Evolutionary conservation across 352 stramenopile genomes (phyloP).

Genomic region (Phytophthora hybrid): DNA sequence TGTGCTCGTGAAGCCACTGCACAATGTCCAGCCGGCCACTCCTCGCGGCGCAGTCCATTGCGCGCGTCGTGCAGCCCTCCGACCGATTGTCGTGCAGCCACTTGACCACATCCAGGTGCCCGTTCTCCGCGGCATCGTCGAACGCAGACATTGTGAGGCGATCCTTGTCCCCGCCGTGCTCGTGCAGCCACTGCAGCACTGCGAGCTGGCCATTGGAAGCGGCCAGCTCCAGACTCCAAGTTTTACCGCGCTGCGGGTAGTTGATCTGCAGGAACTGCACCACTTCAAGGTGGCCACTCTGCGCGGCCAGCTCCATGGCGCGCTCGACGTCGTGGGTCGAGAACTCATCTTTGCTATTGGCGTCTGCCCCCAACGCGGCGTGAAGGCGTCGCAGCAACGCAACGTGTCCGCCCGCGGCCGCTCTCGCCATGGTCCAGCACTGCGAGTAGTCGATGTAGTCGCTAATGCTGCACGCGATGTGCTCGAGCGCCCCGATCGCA

Average conservation of each 20-base stretch:
- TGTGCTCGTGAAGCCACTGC: conserved; percentile 24
- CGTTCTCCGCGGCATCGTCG: conserved; percentile 32
- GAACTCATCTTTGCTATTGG: conserved; percentile 7
- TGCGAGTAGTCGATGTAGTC: conserved; percentile 36
- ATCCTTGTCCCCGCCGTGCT: conserved; percentile 22
- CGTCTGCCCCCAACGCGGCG: conserved; percentile 5
- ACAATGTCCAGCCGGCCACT: conserved; percentile 31
- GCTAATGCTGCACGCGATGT: conserved; percentile 31
- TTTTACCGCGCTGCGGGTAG: conserved; percentile 30
- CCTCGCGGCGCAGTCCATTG: conserved; percentile 34
- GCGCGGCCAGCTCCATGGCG: conserved; percentile 26
- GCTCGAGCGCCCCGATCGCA: conserved; percentile 22
- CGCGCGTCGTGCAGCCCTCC: conserved; percentile 29
- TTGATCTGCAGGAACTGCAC: conserved; percentile 34
- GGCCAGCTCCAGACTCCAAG: conserved; percentile 29
- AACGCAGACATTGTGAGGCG: conserved; percentile 36
- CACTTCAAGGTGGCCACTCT: conserved; percentile 36
- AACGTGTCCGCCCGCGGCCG: conserved; percentile 23
- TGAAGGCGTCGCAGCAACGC: conserved; percentile 24
- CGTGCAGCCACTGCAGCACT: conserved; percentile 32
- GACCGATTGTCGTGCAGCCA: conserved; percentile 31
- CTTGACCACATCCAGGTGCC: conserved; percentile 33
- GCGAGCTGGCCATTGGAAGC: conserved; percentile 29
- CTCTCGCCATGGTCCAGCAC: conserved; percentile 32
- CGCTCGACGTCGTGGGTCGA: conserved; percentile 23